Conservation (phyloP, 2,329 filamentous ascomycete species). For the Pseudogymnoascus sp. region DNA sequence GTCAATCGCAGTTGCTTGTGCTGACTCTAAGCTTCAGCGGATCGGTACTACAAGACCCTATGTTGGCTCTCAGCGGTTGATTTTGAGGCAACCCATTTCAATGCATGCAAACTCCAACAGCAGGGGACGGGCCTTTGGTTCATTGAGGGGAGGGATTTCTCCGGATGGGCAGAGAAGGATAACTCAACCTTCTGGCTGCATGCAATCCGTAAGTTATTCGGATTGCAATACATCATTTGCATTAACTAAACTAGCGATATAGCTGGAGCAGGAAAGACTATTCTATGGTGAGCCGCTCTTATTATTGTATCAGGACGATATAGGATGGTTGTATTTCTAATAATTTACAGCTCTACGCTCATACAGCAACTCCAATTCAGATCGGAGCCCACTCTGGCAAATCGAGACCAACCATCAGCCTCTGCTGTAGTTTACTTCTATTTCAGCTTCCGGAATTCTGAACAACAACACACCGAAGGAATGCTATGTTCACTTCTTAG, state of each 20-base stretch:
- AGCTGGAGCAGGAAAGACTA: constrained; percentile 18
- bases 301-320: background rate
- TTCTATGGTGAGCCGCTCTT: constrained; percentile 11
- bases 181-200: constrained; percentile 16
- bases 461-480: background rate
- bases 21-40: background rate
- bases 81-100: background rate
- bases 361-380: background rate
- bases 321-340: background rate
- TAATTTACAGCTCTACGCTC: background rate
- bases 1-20: background rate
- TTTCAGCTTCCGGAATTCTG: background rate
- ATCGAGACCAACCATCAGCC: background rate
- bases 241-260: background rate
- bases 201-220: constrained; percentile 15
- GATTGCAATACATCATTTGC: background rate
- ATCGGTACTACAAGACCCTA: background rate
- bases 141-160: constrained; percentile 15
- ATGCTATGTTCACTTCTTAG: background rate
- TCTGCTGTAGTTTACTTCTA: background rate
- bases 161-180: constrained; percentile 8
- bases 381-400: background rate
- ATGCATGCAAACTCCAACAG: constrained; percentile 11
- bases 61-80: background rate
- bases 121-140: constrained; percentile 18